Evolutionary conservation across 495 filamentous ascomycete species (phyloP).

Genomic region (Penicillium verhagenii): DNA sequence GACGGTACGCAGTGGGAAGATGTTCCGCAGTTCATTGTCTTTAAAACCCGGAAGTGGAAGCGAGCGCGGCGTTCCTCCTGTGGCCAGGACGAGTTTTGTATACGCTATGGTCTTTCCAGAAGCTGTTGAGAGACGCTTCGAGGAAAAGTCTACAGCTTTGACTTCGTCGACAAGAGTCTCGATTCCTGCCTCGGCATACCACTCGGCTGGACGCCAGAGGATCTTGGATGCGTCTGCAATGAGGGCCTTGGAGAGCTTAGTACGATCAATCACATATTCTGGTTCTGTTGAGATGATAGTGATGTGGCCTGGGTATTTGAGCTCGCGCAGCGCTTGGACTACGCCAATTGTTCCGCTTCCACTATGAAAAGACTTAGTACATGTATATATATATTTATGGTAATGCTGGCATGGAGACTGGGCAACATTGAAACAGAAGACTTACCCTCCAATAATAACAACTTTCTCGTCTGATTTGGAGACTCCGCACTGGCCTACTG

Average conservation of each 20-base stretch:
- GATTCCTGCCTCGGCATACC: constrained; percentile 74
- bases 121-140: constrained; percentile 69
- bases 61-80: constrained; percentile 75
- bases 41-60: constrained; percentile 85
- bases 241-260: constrained; percentile 93
- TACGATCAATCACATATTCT: constrained; percentile 83
- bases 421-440: not conserved
- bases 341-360: constrained; percentile 80
- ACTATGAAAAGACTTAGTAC: constrained; percentile 24
- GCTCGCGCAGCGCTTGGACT: constrained; percentile 75
- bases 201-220: constrained; percentile 67
- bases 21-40: constrained; percentile 64
- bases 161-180: constrained; percentile 74
- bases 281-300: constrained; percentile 84
- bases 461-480: constrained; percentile 63
- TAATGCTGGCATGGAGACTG: not conserved
- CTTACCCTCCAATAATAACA: constrained; percentile 80
- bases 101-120: constrained; percentile 70
- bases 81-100: constrained; percentile 85
- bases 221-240: constrained; percentile 80
- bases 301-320: constrained; percentile 76
- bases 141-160: constrained; percentile 68
- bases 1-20: constrained; percentile 78
- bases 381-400: no score
- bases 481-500: constrained; percentile 70